A percentile compares a stretch with the other conserved stretches of the same genome.
Evolutionary conservation across 139 green algal genomes (phyloP).

Genomic region (Chloropicon primus): DNA sequence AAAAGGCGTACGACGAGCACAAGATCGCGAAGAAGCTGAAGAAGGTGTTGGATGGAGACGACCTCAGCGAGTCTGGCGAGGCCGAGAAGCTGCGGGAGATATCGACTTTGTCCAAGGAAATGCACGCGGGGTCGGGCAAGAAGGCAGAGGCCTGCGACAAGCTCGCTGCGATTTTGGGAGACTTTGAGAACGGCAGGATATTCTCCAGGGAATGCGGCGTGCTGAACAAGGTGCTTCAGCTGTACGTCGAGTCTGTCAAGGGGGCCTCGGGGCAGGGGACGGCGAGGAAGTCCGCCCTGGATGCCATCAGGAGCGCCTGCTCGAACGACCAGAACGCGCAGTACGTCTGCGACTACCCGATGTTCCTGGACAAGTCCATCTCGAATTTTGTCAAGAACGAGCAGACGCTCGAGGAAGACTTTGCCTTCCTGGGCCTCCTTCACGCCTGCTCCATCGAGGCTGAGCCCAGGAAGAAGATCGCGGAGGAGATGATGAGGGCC

Average conservation of each 20-base stretch:
- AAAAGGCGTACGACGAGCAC: not conserved
- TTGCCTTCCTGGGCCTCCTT: not conserved
- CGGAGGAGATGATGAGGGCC: not conserved
- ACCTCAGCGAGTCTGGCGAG: not conserved
- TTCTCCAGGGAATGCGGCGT: not conserved
- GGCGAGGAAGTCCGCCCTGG: not conserved
- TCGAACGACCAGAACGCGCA: not conserved
- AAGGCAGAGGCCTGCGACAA: not conserved
- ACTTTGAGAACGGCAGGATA: not conserved
- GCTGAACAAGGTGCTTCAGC: not conserved
- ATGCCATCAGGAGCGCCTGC: not conserved
- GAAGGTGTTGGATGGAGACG: not conserved
- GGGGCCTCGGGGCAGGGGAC: too few relatives aligned
- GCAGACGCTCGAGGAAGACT: not conserved
- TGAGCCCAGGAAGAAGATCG: not conserved
- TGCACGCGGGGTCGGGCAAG: not conserved
- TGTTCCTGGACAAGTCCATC: not conserved
- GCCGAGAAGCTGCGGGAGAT: not conserved
- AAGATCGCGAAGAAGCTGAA: not conserved
- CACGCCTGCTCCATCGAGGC: not conserved
- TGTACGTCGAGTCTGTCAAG: not conserved
- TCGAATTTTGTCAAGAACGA: not conserved
- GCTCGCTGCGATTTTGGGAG: not conserved
- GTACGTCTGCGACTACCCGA: not conserved
- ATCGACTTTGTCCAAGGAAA: not conserved